Percentiles rank a stretch among this genome's conserved stretches.
Conservation (phyloP, 2,329 filamentous ascomycete species). For the Stagonosporopsis chrysanthemi region DNA sequence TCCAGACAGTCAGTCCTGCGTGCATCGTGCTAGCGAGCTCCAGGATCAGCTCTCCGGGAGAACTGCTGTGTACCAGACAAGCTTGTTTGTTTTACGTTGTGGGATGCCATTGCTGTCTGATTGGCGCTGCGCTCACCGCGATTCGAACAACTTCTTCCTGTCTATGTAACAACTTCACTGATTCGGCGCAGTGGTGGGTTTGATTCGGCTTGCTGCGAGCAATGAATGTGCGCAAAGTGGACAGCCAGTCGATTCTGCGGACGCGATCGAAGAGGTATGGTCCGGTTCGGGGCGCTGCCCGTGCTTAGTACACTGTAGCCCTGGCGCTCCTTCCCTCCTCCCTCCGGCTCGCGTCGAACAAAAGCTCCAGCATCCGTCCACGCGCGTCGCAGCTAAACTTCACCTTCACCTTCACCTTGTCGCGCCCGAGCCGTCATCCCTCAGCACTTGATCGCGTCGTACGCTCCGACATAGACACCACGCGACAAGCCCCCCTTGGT, state of each 20-base stretch:
- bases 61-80: background rate
- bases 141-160: background rate
- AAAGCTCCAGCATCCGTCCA: constrained; percentile 5
- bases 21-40: background rate
- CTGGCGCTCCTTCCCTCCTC: constrained; percentile 21
- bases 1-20: too few relatives aligned
- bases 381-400: constrained; percentile 10
- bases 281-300: constrained; percentile 5
- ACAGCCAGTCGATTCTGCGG: background rate
- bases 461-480: background rate
- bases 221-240: background rate
- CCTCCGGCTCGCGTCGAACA: constrained; percentile 11
- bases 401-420: constrained; percentile 9
- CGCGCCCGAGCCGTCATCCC: constrained; percentile 9
- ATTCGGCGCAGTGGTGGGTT: background rate
- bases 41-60: background rate
- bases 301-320: background rate
- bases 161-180: background rate
- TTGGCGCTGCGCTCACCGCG: background rate
- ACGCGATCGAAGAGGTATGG: constrained; percentile 12
- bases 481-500: constrained; percentile 7
- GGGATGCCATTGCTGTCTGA: background rate
- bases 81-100: background rate
- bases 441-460: constrained; percentile 17
- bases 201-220: background rate